Conservation (phyloP, 306 rosid species). For the Prunus persica region DNA sequence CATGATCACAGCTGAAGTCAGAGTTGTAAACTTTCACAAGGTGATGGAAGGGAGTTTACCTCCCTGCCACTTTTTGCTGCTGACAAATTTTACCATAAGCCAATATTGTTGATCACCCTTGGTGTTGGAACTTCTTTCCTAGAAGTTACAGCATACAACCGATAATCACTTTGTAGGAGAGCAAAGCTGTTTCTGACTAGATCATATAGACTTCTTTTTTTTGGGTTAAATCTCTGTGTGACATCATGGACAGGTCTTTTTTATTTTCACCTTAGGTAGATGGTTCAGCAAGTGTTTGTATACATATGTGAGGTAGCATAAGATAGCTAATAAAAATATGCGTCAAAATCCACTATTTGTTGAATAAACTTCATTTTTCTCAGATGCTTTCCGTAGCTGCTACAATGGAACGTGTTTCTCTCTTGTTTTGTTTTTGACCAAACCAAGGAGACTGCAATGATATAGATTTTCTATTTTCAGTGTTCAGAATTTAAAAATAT, state of each 20-base stretch:
- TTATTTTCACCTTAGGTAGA: constrained; percentile 34
- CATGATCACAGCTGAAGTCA: constrained; percentile 27
- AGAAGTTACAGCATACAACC: neutral
- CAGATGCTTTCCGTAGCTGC: neutral
- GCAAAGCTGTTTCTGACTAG: constrained; percentile 27
- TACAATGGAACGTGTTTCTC: too few relatives aligned
- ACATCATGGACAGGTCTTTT: constrained; percentile 34
- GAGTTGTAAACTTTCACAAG: constrained; percentile 5
- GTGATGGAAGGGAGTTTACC: constrained; percentile 25
- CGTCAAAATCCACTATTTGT: constrained; percentile 24
- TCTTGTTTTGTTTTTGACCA: too few relatives aligned
- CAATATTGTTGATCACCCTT: constrained; percentile 28
- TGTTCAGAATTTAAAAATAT: neutral
- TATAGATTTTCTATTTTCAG: neutral
- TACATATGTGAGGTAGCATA: constrained; percentile 40
- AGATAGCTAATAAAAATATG: constrained; percentile 25
- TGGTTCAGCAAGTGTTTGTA: constrained; percentile 35
- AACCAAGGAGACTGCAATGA: too few relatives aligned
- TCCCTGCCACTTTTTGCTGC: constrained; percentile 23
- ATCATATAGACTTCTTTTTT: constrained; percentile 18
- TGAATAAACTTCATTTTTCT: constrained; percentile 20
- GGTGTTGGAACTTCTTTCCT: constrained; percentile 10
- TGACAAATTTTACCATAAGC: constrained; percentile 13
- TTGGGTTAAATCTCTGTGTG: constrained; percentile 7
- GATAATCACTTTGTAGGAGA: constrained; percentile 21